Evolutionary conservation across 176 grass and related monocot species (phyloP), one percentile per base, ranked within the genome.

Genomic region (Oryza nivara): DNA sequence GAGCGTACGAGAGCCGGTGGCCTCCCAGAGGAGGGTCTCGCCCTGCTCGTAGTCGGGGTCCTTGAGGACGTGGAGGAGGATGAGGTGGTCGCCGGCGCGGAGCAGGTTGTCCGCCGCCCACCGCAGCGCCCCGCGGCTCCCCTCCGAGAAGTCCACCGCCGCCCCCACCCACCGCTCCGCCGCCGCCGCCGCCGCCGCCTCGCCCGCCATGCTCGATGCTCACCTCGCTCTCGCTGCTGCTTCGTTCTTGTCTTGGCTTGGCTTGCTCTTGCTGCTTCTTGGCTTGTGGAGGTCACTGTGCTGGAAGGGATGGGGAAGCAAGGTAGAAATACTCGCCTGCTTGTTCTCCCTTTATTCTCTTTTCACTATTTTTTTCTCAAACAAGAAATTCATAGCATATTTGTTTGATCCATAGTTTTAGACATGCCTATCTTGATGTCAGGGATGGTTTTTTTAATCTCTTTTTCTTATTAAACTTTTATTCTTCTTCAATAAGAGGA

Each of bases 11-110:
- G 94, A 93, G 68, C 90, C 91, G 7, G 94, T 88, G 76, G 88
- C 28, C 23, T 95, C 93, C 93, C 93, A 95, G 75, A 95, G 93
- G 83, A 92, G 84, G 85, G 91, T 88, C 86, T 92, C 90, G 30
- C 90, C 86, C 83, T 84, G 90, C 70, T 92, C 90, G 85, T 90
- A 92, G 85, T 86, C 32, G 40, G 70, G 75, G 76, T 95, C 93
- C 90, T 95, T 95, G 83, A 88, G 45, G 67, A 79, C 90, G 83
- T 92, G 88, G 60, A 95, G 74, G 66, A 95, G 67, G 58, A 95
- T 73, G 60, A 95, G 72, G 79, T 86, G 86, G 83, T 95, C 93
- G 83, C 90, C 90, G 68, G 86, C 3, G 79, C 90, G 88, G 67
- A 92, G 88, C 60, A 90, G 72, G 93, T 95, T 90, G 85, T 81